Evolutionary conservation across 345 rosid genomes (phyloP), one percentile per base, ranked within the genome.

Genomic region (Citrus unshiu): DNA sequence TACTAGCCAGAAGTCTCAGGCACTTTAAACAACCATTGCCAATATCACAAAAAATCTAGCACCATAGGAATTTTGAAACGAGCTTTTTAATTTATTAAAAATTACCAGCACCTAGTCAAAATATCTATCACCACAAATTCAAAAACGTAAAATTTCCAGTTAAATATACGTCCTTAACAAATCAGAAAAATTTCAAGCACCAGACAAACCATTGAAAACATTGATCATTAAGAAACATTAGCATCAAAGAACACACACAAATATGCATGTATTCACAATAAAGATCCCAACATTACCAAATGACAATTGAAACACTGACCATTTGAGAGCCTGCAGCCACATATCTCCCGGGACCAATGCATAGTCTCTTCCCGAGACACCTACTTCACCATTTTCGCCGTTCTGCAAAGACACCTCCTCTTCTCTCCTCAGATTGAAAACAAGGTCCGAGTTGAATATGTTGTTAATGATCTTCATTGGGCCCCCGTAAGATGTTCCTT

Each of bases 381-480:
- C 92, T 56, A 91, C 98, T 87, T 91, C 97, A 72, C 85, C 89
- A 64, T 87, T 83, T 67, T 90, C 91, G 72, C 86, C 86, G 75
- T 87, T 87, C 80, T 35, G 88, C 74, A 81, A 37, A 24, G 92
- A 77, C 51, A 46, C 51, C 76, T 84, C 92, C 25, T 86, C 95
- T 66, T 91, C 98, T 83, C 91, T 92, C 88, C 84, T 89, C 85
- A 94, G 83, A 86, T 89, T 90, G 78, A 96, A 90, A 78, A 86
- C 79, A 22, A 96, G 88, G 87, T 94, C 98, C 2, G 98, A 87
- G 84, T 80, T 90, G 85, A 96, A 94, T 25, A 94, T 96, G 78
- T 87, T 94, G 85, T 91, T 96, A 65, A 96, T 93, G 75, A 96
- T 86, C 91, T 94, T 96, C 98, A 96, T 90, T 30, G 99, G 97